Evolutionary conservation across 2,329 filamentous ascomycete genomes (phyloP).

Genomic region (Colletotrichum musicola): DNA sequence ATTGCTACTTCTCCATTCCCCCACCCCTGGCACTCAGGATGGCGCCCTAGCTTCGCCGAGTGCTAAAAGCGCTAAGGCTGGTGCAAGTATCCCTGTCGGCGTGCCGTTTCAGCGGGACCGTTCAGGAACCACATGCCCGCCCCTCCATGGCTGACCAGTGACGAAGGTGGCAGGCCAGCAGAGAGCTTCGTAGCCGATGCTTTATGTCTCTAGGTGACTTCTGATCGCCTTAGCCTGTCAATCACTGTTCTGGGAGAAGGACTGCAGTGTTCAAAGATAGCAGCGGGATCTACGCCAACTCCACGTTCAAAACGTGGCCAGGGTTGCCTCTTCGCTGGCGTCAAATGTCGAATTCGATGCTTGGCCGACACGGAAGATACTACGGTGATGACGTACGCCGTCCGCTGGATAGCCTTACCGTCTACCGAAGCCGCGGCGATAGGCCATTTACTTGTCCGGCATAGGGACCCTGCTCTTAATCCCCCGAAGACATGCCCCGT

Average conservation of each 20-base stretch:
- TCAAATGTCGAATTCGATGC: no score
- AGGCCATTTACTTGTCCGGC: slow-evolving; percentile 18
- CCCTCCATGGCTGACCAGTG: slow-evolving; percentile 11
- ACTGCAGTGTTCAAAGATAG: slow-evolving; percentile 2
- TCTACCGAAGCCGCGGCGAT: slow-evolving; percentile 7
- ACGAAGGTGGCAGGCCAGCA: slow-evolving; percentile 13
- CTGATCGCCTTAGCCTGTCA: slow-evolving; percentile 3
- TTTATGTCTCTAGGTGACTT: slow-evolving; percentile 4
- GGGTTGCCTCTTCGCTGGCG: neutral
- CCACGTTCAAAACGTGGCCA: neutral
- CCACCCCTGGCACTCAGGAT: slow-evolving; percentile 12
- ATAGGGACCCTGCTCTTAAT: neutral
- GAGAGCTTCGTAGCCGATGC: neutral
- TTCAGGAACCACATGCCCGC: slow-evolving; percentile 32
- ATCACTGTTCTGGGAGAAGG: neutral
- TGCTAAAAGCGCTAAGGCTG: slow-evolving; percentile 20
- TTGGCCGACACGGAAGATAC: no score
- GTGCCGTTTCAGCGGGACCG: slow-evolving; percentile 36
- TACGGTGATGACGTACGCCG: slow-evolving; percentile 8
- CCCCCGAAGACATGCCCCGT: neutral
- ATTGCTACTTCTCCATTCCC: slow-evolving; percentile 33
- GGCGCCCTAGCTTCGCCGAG: slow-evolving; percentile 12
- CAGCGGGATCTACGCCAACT: neutral
- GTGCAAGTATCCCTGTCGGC: slow-evolving; percentile 24
- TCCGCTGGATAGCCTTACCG: neutral